Evolutionary conservation across 805 yeast species (phyloP).

Genomic region (Saccharomycopsis sp.): DNA sequence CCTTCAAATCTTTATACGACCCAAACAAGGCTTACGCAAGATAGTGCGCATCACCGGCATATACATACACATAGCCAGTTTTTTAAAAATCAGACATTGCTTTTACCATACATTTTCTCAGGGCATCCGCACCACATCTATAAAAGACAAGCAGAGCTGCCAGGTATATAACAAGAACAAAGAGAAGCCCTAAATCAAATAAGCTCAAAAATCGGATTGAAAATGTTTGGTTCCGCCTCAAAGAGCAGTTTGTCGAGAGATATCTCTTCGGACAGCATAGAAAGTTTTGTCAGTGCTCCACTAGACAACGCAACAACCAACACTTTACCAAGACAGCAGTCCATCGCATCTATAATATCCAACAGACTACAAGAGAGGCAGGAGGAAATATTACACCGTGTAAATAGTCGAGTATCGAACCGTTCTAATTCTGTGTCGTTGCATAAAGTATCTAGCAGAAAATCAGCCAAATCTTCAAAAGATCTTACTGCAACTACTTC

Average conservation of each 20-base stretch:
- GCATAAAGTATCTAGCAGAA: not conserved
- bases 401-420: not conserved
- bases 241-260: not conserved
- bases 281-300: not conserved
- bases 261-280: not conserved
- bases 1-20: not conserved
- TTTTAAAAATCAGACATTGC: too few relatives aligned
- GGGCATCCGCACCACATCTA: too few relatives aligned
- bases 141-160: not conserved
- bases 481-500: not conserved
- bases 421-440: not conserved
- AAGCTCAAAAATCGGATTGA: not conserved
- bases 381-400: not conserved
- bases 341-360: not conserved
- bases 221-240: not conserved
- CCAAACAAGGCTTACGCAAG: too few relatives aligned
- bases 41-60: not conserved
- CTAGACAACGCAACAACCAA: not conserved
- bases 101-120: too few relatives aligned
- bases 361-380: not conserved
- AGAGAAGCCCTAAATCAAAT: not conserved
- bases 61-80: not conserved
- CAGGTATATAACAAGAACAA: not conserved
- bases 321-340: not conserved
- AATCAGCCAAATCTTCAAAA: not conserved